phyloP scores from a whole-genome alignment of 1,139 yeast genomes.

The Taphrina populina region DNA sequence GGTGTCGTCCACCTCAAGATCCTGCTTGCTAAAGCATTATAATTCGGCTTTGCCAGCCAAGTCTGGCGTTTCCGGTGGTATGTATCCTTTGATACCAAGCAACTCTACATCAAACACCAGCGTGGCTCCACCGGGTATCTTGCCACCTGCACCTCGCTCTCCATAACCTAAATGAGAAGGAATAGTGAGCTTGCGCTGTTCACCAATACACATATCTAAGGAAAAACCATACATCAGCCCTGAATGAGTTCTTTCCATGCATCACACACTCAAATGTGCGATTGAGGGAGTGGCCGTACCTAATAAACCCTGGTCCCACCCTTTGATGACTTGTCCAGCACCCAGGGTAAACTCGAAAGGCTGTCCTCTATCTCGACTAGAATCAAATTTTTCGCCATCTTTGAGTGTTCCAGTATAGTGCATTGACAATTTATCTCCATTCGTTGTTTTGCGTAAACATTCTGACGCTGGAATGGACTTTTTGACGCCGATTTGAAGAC shows the following conservation, averaged over 20 bases:
- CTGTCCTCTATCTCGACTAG: conserved; percentile 85
- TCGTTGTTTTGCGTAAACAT: conserved; percentile 59
- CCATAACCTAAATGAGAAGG: conserved; percentile 82
- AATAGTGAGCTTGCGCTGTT: conserved; percentile 71
- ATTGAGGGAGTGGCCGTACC: background rate
- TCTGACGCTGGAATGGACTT: conserved; percentile 16
- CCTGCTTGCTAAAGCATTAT: no score
- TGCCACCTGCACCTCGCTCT: conserved; percentile 63
- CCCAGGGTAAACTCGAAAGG: conserved; percentile 90
- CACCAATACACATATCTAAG: conserved; percentile 86
- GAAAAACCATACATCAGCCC: conserved; percentile 77
- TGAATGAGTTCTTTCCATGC: background rate
- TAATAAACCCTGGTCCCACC: conserved; percentile 93
- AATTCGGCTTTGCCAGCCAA: conserved; percentile 25
- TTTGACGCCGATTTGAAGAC: conserved; percentile 32
- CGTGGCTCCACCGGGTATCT: conserved; percentile 39
- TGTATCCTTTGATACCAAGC: conserved; percentile 32
- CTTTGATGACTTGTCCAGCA: conserved; percentile 97
- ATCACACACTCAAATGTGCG: conserved; percentile 48
- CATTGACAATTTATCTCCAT: conserved; percentile 88
- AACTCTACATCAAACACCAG: conserved; percentile 38
- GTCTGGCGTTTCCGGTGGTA: conserved; percentile 24
- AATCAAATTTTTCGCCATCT: conserved; percentile 93
- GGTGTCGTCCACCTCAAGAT: no score
- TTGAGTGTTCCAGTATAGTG: conserved; percentile 92